Evolutionary conservation across 2,329 filamentous ascomycete genomes (phyloP).

Genomic region (Aspergillus hiratsukae): DNA sequence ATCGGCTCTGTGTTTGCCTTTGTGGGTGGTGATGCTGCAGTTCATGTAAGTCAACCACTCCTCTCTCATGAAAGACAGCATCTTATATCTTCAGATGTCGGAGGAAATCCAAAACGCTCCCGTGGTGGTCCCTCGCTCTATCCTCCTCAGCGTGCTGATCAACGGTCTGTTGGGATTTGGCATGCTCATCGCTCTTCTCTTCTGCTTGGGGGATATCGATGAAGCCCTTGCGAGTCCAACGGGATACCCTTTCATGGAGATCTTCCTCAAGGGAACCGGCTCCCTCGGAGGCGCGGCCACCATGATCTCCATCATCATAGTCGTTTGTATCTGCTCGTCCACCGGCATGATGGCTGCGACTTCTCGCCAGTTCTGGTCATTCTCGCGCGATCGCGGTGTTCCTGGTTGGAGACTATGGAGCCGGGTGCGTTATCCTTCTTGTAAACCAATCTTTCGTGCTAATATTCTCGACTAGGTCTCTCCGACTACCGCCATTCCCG

Average conservation of each 20-base stretch:
- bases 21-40: slow-evolving; percentile 20
- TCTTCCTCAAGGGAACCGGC: slow-evolving; percentile 44
- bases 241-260: slow-evolving; percentile 35
- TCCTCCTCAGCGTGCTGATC: slow-evolving; percentile 31
- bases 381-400: slow-evolving; percentile 35
- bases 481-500: slow-evolving; percentile 18
- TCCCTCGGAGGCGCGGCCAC: slow-evolving; percentile 31
- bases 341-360: slow-evolving; percentile 30
- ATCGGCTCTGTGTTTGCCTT: slow-evolving; percentile 19
- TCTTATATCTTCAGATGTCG: slow-evolving; percentile 24
- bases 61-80: background rate
- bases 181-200: slow-evolving; percentile 33
- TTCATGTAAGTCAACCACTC: slow-evolving; percentile 18
- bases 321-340: slow-evolving; percentile 27
- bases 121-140: slow-evolving; percentile 32
- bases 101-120: slow-evolving; percentile 39
- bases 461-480: background rate
- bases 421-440: slow-evolving; percentile 14
- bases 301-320: slow-evolving; percentile 30
- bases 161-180: slow-evolving; percentile 35
- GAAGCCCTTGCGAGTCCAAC: slow-evolving; percentile 29
- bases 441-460: background rate
- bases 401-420: slow-evolving; percentile 26
- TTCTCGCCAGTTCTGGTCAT: slow-evolving; percentile 33
- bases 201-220: slow-evolving; percentile 33